phyloP scores from a whole-genome alignment of 805 yeast species.

The Gaillardinia entomophila region DNA sequence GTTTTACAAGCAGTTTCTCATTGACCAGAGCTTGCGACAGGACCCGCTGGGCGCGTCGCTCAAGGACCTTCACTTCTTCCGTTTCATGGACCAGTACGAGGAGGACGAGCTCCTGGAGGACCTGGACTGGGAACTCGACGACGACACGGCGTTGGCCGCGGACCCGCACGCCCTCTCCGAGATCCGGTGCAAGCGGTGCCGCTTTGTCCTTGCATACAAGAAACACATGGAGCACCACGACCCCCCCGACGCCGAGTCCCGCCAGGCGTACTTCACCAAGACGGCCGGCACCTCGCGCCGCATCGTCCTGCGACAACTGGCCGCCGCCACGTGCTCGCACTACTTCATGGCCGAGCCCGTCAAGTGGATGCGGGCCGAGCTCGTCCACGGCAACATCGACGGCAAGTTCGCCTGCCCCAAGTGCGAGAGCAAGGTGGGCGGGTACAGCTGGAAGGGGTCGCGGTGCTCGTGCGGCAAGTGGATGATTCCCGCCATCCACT shows the following conservation, averaged over 20 bases:
- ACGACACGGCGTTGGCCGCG: slow-evolving; percentile 1
- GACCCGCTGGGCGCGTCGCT: slow-evolving; percentile 9
- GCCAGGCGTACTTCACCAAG: slow-evolving; percentile 61
- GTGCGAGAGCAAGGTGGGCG: slow-evolving; percentile 82
- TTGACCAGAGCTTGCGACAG: slow-evolving; percentile 14
- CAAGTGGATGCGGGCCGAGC: slow-evolving; percentile 83
- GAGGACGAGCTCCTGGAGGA: slow-evolving; percentile 11
- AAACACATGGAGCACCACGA: slow-evolving; percentile 58
- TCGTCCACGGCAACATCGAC: slow-evolving; percentile 69
- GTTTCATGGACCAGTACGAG: slow-evolving; percentile 8
- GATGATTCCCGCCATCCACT: slow-evolving; percentile 88
- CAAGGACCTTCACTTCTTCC: slow-evolving; percentile 6
- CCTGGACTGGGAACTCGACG: background rate
- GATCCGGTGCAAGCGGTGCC: slow-evolving; percentile 78
- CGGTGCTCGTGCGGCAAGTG: slow-evolving; percentile 93
- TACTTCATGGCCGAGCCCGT: slow-evolving; percentile 77
- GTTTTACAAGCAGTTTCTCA: slow-evolving; percentile 20
- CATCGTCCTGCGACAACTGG: slow-evolving; percentile 52
- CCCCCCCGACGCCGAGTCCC: slow-evolving; percentile 59
- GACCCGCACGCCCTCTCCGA: slow-evolving; percentile 18
- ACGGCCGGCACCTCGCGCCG: slow-evolving; percentile 58
- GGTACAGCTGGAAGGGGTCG: slow-evolving; percentile 91
- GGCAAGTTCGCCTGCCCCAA: slow-evolving; percentile 85
- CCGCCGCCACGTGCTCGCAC: slow-evolving; percentile 68
- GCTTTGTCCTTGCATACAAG: slow-evolving; percentile 62